Evolutionary conservation across 2,329 filamentous ascomycete genomes (phyloP).

Genomic region (Colletotrichum sp.): DNA sequence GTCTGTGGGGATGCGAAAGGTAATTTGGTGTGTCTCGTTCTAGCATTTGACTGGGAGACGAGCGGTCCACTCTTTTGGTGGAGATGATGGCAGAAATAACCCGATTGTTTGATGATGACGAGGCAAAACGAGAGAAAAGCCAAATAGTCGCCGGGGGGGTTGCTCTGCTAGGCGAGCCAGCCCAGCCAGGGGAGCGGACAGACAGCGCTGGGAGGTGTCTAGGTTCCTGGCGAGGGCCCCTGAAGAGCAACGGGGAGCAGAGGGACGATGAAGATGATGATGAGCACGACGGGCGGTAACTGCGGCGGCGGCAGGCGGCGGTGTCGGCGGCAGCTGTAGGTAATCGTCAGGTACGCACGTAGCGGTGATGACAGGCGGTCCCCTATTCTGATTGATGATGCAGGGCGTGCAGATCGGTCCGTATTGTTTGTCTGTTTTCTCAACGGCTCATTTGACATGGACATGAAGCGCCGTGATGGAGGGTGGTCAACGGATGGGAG

Average conservation of each 20-base stretch:
- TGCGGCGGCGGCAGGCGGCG: neutral
- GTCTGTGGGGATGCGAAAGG: slow-evolving; percentile 18
- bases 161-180: neutral
- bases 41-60: slow-evolving; percentile 3
- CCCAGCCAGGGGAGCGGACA: neutral
- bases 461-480: neutral
- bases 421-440: neutral
- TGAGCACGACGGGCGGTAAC: neutral
- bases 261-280: neutral
- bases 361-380: slow-evolving; percentile 1
- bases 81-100: slow-evolving; percentile 20
- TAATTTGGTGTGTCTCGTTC: slow-evolving; percentile 10
- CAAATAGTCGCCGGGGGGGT: slow-evolving; percentile 5
- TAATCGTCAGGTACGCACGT: neutral
- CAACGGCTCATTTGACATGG: slow-evolving; percentile 1
- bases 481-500: neutral
- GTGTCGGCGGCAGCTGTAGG: neutral
- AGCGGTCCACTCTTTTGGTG: neutral
- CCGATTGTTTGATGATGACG: slow-evolving; percentile 22
- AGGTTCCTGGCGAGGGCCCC: neutral
- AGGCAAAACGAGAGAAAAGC: slow-evolving; percentile 19
- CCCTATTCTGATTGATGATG: slow-evolving; percentile 9
- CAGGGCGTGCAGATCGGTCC: slow-evolving; percentile 1
- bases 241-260: neutral
- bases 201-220: neutral